phyloP scores from a whole-genome alignment of 2,329 filamentous ascomycete species.

The Aschersonia sp. region DNA sequence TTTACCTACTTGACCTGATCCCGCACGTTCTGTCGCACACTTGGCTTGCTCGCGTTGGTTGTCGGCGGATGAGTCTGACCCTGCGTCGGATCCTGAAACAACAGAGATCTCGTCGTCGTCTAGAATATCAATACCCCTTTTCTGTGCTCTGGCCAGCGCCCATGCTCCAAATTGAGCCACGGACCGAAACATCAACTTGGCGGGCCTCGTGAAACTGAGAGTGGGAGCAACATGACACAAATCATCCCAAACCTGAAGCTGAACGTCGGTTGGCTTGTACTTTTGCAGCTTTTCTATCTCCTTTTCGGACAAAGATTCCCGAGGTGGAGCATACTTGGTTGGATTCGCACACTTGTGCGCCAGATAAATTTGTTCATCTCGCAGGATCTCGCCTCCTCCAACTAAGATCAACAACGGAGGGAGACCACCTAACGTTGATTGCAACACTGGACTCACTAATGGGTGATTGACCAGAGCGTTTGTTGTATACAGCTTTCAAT shows the following conservation, averaged over 20 bases:
- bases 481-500: conserved; percentile 52
- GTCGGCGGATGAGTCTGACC: conserved; percentile 11
- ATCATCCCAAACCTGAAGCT: conserved; percentile 92
- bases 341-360: conserved; percentile 92
- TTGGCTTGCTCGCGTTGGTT: conserved; percentile 7
- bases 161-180: conserved; percentile 89
- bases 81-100: conserved; percentile 46
- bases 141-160: conserved; percentile 72
- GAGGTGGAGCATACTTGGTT: conserved; percentile 53
- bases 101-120: conserved; percentile 66
- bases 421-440: conserved; percentile 77
- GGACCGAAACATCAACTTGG: conserved; percentile 89
- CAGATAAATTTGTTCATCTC: conserved; percentile 89
- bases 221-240: conserved; percentile 86
- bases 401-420: conserved; percentile 77
- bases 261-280: conserved; percentile 77
- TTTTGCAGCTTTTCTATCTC: conserved; percentile 44
- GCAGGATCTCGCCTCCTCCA: conserved; percentile 76
- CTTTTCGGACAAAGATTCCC: conserved; percentile 46
- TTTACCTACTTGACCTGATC: conserved; percentile 48
- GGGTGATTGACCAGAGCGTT: conserved; percentile 80
- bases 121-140: conserved; percentile 63
- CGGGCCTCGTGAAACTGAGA: conserved; percentile 88
- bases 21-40: conserved; percentile 8
- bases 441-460: conserved; percentile 75